Evolutionary conservation across 371 early-diverging fungal species (phyloP), one percentile per base, ranked within the genome.

Genomic region (Lichtheimia ramosa): DNA sequence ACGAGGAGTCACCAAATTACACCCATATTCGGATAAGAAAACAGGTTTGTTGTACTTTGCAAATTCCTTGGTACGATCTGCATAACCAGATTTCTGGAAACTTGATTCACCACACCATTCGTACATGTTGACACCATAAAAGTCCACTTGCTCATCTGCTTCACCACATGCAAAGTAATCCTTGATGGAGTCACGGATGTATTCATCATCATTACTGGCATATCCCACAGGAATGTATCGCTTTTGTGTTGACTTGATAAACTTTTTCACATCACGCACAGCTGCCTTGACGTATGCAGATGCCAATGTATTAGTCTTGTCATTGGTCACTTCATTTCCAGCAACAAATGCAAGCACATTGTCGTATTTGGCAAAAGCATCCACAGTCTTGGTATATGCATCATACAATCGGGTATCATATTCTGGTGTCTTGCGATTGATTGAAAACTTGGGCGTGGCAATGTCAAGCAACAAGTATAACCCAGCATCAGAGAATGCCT

Each of bases 271-370:
- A 59, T 93, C 93, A 28, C 92, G 82, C 18, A 91, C 58, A 3
- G 86, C 69, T 12, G 91, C 92, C 58, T 89, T 88, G 63, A 92
- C 90, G 62, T 82, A 88, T 0, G 87, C 87, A 5, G 89, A 82
- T 2, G 92, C 88, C 1, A 70, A 65, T 3, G 91, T 91, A 13
- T 86, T 87, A 16, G 78, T 71, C 25, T 74, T 74, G 60, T 86
- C 85, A 58, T 89, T 90, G 27, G 89, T 84, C 8, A 91, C 92
- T 70, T 92, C 93, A 67, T 93, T 93, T 12, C 93, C 92, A 15
- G 86, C 89, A 63, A 92, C 75, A 73, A 91, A 93, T 3, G 79
- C 92, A 15, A 88, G 63, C n/a, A 84, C 63, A 64, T 91, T 89
- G 46, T 70, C 49, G 55, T 89, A 91, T 24, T 81, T 72, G 34